Percentiles rank a stretch among this genome's conserved stretches.
Conservation (phyloP, 257 asterid species). For the Lithospermum erythrorhizon region DNA sequence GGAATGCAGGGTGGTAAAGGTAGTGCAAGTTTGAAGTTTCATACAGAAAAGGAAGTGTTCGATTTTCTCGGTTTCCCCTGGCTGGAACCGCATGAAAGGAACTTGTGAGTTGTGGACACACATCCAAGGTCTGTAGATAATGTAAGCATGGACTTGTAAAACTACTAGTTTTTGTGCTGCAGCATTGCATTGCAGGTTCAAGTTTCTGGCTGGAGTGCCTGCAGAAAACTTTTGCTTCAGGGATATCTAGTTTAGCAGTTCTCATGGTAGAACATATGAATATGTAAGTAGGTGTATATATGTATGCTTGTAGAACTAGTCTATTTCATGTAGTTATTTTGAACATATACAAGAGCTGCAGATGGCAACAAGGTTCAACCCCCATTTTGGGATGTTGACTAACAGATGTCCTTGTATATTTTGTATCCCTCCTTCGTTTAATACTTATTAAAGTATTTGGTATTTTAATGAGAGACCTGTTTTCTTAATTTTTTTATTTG, state of each 20-base stretch:
- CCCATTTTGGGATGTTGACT: no score
- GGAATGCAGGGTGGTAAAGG: slow-evolving; percentile 62
- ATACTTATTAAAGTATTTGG: no score
- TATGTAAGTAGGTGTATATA: background rate
- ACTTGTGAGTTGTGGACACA: slow-evolving; percentile 32
- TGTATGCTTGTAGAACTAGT: background rate
- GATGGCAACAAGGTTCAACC: background rate
- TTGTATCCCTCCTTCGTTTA: no score
- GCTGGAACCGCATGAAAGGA: slow-evolving; percentile 74
- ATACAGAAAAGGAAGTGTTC: slow-evolving; percentile 70
- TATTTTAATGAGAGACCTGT: no score
- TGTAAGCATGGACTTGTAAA: background rate
- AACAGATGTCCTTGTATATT: no score
- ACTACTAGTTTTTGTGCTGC: background rate
- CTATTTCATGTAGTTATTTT: background rate
- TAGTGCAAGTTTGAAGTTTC: slow-evolving; percentile 74
- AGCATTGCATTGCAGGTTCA: background rate
- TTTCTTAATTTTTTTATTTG: no score
- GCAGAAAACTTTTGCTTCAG: background rate
- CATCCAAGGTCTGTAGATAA: background rate
- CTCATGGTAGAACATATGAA: background rate
- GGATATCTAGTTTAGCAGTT: background rate
- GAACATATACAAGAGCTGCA: background rate
- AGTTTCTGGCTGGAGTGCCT: background rate
- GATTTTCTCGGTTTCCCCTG: slow-evolving; percentile 85